Conservation (phyloP, 108 stramenopile species). For the Discostella stelligeroides region DNA sequence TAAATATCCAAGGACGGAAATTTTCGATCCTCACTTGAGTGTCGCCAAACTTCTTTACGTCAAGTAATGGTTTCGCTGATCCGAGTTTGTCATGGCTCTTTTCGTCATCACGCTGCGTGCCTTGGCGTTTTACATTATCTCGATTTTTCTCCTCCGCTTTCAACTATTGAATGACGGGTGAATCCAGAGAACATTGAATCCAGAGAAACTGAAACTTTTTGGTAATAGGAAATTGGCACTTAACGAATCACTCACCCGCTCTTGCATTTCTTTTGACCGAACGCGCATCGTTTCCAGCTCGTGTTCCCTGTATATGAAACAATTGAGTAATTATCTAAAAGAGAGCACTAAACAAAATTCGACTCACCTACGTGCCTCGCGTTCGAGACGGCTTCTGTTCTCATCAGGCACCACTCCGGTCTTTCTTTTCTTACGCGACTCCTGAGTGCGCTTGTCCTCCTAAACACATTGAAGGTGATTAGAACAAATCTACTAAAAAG, state of each 20-base stretch:
- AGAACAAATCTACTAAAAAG: background rate
- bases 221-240: background rate
- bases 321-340: background rate
- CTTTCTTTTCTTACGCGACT: constrained; percentile 10
- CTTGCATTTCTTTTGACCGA: constrained; percentile 27
- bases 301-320: constrained; percentile 10
- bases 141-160: constrained; percentile 10
- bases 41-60: constrained; percentile 8
- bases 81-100: constrained; percentile 8
- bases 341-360: background rate
- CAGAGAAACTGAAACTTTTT: background rate
- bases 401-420: constrained; percentile 7
- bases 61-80: constrained; percentile 8
- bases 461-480: background rate
- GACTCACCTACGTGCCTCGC: constrained; percentile 16
- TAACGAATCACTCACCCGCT: constrained; percentile 22
- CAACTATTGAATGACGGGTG: background rate
- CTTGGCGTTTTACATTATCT: constrained; percentile 5
- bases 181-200: background rate
- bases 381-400: background rate
- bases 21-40: constrained; percentile 13
- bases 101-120: constrained; percentile 9
- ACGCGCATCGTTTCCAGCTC: constrained; percentile 25
- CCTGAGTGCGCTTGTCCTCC: constrained; percentile 10
- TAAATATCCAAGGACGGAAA: constrained; percentile 3